Evolutionary conservation across 2,329 filamentous ascomycete genomes (phyloP).

Genomic region (Aulographum hederae): DNA sequence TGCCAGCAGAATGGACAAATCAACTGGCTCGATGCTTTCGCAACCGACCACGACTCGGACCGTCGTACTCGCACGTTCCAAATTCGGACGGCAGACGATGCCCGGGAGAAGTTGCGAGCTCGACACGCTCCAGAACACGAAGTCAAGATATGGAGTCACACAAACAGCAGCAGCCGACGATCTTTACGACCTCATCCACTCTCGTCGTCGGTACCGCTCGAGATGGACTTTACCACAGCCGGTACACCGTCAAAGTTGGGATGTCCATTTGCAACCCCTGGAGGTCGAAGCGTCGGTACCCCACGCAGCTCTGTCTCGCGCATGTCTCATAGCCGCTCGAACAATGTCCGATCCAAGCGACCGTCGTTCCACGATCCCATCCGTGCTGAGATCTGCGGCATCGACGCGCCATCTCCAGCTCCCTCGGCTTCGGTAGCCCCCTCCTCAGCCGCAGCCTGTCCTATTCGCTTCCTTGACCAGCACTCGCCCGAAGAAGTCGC

Average conservation of each 20-base stretch:
- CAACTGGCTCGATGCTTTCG: slow-evolving; percentile 17
- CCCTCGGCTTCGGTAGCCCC: slow-evolving; percentile 28
- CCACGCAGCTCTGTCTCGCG: slow-evolving; percentile 21
- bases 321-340: slow-evolving; percentile 15
- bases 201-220: no score
- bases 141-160: slow-evolving; percentile 23
- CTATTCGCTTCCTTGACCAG: slow-evolving; percentile 81
- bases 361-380: slow-evolving; percentile 24
- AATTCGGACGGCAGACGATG: slow-evolving; percentile 17
- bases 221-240: slow-evolving; percentile 79
- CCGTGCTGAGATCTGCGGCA: slow-evolving; percentile 20
- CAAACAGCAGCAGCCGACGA: slow-evolving; percentile 5
- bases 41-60: slow-evolving; percentile 16
- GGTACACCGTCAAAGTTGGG: slow-evolving; percentile 63
- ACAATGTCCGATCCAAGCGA: slow-evolving; percentile 20
- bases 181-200: no score
- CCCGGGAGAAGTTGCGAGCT: slow-evolving; percentile 12
- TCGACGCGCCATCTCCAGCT: slow-evolving; percentile 11
- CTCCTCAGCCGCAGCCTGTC: slow-evolving; percentile 52
- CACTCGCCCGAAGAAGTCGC: slow-evolving; percentile 88
- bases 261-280: slow-evolving; percentile 52
- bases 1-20: slow-evolving; percentile 7
- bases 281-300: slow-evolving; percentile 25
- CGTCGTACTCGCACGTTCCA: slow-evolving; percentile 14
- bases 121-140: slow-evolving; percentile 9